Evolutionary conservation across 2,329 filamentous ascomycete species (phyloP).

Genomic region (Purpureocillium lavendulum): DNA sequence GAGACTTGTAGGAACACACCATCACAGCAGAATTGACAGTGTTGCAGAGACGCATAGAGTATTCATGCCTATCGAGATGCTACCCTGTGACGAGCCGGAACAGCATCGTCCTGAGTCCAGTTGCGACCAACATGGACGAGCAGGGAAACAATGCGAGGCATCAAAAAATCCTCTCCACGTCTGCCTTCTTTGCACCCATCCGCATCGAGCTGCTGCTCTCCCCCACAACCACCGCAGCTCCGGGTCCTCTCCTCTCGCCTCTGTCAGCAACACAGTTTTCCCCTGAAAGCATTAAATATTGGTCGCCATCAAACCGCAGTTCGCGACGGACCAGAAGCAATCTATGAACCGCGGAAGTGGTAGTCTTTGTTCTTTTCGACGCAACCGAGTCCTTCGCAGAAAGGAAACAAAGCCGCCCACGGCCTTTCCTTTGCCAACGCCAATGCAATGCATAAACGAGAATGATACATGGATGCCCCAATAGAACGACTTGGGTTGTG

Average conservation of each 20-base stretch:
- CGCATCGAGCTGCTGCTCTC: not conserved
- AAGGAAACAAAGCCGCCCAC: constrained; percentile 17
- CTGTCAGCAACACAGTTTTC: constrained; percentile 13
- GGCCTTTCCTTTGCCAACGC: constrained; percentile 38
- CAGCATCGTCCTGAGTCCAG: too few species aligned
- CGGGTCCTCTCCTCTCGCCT: constrained; percentile 2
- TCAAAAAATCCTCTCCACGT: too few species aligned
- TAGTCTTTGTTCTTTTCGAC: constrained; percentile 27
- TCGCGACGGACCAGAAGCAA: constrained; percentile 21
- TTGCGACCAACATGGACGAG: too few species aligned
- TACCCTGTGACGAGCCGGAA: too few species aligned
- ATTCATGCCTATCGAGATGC: too few species aligned
- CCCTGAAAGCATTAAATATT: constrained; percentile 21
- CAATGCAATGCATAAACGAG: constrained; percentile 46
- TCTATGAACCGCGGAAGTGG: constrained; percentile 32
- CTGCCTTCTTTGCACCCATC: too few species aligned
- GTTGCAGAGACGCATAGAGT: too few species aligned
- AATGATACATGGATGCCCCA: constrained; percentile 27
- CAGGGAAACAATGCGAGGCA: too few species aligned
- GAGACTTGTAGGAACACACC: too few species aligned
- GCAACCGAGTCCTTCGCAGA: constrained; percentile 19
- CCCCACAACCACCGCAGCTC: not conserved
- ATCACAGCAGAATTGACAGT: too few species aligned
- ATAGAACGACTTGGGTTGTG: constrained; percentile 10
- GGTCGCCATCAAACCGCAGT: constrained; percentile 8